Base-by-base conservation (phyloP, 345 rosid species). In the Crucihimalaya himalaica region DNA sequence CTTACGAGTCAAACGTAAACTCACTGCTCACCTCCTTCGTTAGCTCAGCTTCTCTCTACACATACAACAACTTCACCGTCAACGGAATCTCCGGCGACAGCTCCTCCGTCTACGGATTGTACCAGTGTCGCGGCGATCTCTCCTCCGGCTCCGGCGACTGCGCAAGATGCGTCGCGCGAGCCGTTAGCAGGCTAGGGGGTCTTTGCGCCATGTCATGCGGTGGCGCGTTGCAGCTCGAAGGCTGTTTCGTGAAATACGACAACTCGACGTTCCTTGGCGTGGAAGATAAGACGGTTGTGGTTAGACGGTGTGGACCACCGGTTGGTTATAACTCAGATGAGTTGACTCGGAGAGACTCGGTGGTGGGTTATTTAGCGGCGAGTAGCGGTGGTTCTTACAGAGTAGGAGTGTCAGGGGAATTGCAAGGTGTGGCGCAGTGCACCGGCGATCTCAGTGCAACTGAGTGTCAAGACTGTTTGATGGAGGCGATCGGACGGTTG, bases 51-150 rank as follows among this genome's bases (percentile, higher is more conserved):
- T 75, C 83, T 48, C 82, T 81, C 74, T 77, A 80, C 54, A 74
- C 84, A 78, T 91, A 86, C 84, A 91, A 83, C 89, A 82, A 84
- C 90, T 84, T 80, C 74, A 86, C 91, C 55, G 64, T 83, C 37
- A 47, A 76, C 37, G 77, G 70, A 25, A 71, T 72, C 25, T 65
- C 85, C 43, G 72, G 31, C 2, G 65, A 71, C 72, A 76, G 19
- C 23, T 2, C 85, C 10, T 2, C 83, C 13, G 71, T 88, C 28
- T 87, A 79, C 72, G 96, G 96, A 6, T 78, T 94, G 4, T 94
- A 82, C 80, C 98, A 94, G 73, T 94, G 98, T 72, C 92, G 98
- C 0, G 97, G 96, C 0, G 97, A 94, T 87, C 91, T 94, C 71
- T 51, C 79, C 14, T 70, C 63, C 75, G 66, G 48, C 79, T 77